These are phyloP conservation scores for Alternaria triticina DNA, from an alignment of 2,329 filamentous ascomycete species.

Conservation along the genomic window DNA sequence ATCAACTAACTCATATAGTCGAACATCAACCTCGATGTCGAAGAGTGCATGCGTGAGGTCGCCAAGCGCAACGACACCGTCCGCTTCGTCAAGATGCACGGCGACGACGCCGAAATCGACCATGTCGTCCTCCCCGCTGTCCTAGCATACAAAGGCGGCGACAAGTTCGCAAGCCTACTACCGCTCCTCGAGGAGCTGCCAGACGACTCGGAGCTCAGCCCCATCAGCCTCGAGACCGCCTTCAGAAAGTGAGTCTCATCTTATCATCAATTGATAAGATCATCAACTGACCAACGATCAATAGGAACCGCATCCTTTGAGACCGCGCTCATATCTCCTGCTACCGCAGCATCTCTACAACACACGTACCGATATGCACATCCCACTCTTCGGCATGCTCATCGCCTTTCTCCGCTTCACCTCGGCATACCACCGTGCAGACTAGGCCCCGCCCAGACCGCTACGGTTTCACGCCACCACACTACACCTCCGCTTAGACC, in stretches of 20 bases:
- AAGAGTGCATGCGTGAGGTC: slow-evolving; percentile 78
- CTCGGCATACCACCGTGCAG: neutral
- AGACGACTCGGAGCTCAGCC: slow-evolving; percentile 58
- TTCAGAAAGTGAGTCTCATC: slow-evolving; percentile 60
- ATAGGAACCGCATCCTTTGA: slow-evolving; percentile 40
- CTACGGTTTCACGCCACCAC: neutral
- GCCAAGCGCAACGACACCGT: slow-evolving; percentile 73
- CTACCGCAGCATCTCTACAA: neutral
- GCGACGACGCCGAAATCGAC: slow-evolving; percentile 93
- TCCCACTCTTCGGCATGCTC: neutral
- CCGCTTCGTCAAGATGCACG: slow-evolving; percentile 90
- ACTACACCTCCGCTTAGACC: neutral
- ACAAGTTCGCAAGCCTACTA: slow-evolving; percentile 88
- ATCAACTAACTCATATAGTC: slow-evolving; percentile 61
- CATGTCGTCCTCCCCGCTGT: slow-evolving; percentile 85
- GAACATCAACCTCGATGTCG: slow-evolving; percentile 77
- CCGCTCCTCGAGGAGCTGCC: slow-evolving; percentile 88
- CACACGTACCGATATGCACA: neutral
- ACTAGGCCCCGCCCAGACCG: neutral
- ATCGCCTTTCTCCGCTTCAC: neutral
- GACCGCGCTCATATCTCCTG: neutral
- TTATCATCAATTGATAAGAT: too few relatives aligned
- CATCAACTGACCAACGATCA: slow-evolving; percentile 21
- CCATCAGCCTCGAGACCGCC: slow-evolving; percentile 63
- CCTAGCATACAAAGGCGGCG: slow-evolving; percentile 85